These are phyloP conservation scores for Juglanconis juglandina DNA, from an alignment of 2,329 filamentous ascomycete genomes.

Conservation along the genomic window DNA sequence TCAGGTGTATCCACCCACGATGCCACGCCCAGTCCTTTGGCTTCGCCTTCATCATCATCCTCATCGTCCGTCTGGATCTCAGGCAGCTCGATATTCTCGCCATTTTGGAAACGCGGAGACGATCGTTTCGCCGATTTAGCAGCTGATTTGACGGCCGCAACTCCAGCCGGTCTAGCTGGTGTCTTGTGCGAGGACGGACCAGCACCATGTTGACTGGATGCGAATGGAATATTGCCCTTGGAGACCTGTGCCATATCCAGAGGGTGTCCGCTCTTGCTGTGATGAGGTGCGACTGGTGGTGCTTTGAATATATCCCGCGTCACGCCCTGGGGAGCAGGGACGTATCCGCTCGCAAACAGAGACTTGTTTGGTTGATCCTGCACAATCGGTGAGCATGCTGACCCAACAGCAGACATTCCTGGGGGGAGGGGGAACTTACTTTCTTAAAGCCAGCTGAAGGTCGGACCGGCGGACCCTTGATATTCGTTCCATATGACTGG, in stretches of 20 bases:
- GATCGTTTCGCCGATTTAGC: slow-evolving; percentile 62
- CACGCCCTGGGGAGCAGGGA: slow-evolving; percentile 52
- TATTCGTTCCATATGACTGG: slow-evolving; percentile 52
- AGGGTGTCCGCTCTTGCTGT: slow-evolving; percentile 65
- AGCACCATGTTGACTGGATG: slow-evolving; percentile 60
- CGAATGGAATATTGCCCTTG: slow-evolving; percentile 86
- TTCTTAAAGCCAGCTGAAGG: slow-evolving; percentile 70
- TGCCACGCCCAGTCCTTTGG: slow-evolving; percentile 58
- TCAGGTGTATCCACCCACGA: slow-evolving; percentile 88
- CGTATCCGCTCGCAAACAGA: slow-evolving; percentile 59
- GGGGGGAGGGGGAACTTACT: slow-evolving; percentile 41
- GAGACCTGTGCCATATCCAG: slow-evolving; percentile 85
- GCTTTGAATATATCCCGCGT: slow-evolving; percentile 62
- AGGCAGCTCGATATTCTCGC: slow-evolving; percentile 85
- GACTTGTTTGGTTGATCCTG: slow-evolving; percentile 62
- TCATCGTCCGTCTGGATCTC: slow-evolving; percentile 96
- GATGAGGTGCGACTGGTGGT: slow-evolving; percentile 59
- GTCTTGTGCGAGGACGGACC: slow-evolving; percentile 60
- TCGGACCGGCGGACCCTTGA: slow-evolving; percentile 81
- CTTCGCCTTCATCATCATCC: slow-evolving; percentile 59
- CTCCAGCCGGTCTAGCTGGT: slow-evolving; percentile 54
- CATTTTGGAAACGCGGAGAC: slow-evolving; percentile 82
- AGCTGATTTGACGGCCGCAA: slow-evolving; percentile 49
- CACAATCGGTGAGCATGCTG: slow-evolving; percentile 30
- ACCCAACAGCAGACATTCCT: not conserved